Conservation (phyloP, 306 rosid species). For the Pachyrhizus erosus region DNA sequence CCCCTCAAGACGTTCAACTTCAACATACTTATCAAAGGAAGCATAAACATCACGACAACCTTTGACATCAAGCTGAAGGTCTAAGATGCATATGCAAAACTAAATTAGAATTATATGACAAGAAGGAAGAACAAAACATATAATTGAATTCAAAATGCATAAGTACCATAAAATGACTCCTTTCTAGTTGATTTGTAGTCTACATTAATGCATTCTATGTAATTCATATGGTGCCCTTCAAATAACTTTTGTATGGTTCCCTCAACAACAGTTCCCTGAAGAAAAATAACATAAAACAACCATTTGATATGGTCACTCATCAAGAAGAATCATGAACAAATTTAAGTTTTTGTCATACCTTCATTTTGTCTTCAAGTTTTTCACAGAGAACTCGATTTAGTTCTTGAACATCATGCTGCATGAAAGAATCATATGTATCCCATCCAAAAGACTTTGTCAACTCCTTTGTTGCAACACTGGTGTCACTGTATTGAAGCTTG, state of each 20-base stretch:
- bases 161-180: slow-evolving; percentile 93
- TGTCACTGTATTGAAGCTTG: slow-evolving; percentile 83
- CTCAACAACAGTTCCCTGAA: slow-evolving; percentile 96
- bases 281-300: slow-evolving; percentile 30
- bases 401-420: slow-evolving; percentile 94
- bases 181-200: slow-evolving; percentile 95
- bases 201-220: slow-evolving; percentile 93
- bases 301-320: slow-evolving; percentile 22
- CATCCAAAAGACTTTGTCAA: slow-evolving; percentile 88
- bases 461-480: slow-evolving; percentile 86
- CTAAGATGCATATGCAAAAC: slow-evolving; percentile 53
- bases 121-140: slow-evolving; percentile 7
- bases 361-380: slow-evolving; percentile 90
- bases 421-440: slow-evolving; percentile 88
- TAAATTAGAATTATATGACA: slow-evolving; percentile 30
- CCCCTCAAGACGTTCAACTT: slow-evolving; percentile 95
- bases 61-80: slow-evolving; percentile 97
- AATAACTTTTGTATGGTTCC: slow-evolving; percentile 94
- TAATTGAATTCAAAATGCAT: slow-evolving; percentile 7
- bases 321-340: not conserved
- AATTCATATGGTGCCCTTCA: slow-evolving; percentile 97
- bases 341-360: slow-evolving; percentile 47
- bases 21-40: slow-evolving; percentile 95
- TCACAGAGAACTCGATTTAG: slow-evolving; percentile 78
- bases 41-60: slow-evolving; percentile 96